phyloP scores from a whole-genome alignment of 169 alveolate genomes.

The Nephromyces sp. region DNA sequence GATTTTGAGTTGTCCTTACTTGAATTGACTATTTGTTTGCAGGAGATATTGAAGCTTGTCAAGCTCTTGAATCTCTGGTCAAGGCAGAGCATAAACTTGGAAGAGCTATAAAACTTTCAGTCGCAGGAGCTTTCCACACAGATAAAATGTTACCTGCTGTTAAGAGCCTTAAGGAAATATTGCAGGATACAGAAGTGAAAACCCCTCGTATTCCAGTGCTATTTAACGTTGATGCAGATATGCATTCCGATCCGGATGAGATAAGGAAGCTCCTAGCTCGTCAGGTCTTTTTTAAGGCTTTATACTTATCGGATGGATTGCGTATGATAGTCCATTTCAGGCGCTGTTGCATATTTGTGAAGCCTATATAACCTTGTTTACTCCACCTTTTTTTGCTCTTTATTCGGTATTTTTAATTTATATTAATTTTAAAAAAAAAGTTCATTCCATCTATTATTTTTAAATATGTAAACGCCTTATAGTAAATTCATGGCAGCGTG shows the following conservation, averaged over 20 bases:
- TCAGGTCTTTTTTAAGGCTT: slow-evolving; percentile 11
- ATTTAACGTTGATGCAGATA: slow-evolving; percentile 44
- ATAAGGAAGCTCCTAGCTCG: slow-evolving; percentile 28
- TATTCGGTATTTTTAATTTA: too few species aligned
- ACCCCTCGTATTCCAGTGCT: slow-evolving; percentile 37
- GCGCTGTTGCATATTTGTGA: too few species aligned
- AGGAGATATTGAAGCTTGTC: slow-evolving; percentile 2
- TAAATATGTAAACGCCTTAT: too few species aligned
- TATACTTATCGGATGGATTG: too few species aligned
- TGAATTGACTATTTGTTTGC: too few species aligned
- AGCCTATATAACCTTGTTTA: too few species aligned
- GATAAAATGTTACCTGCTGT: slow-evolving; percentile 44
- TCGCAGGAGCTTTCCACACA: slow-evolving; percentile 48
- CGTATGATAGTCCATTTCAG: too few species aligned
- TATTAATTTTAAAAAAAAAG: too few species aligned
- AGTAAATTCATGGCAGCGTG: too few species aligned
- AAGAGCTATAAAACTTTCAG: slow-evolving; percentile 29
- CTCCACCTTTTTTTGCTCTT: too few species aligned
- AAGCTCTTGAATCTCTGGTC: not conserved
- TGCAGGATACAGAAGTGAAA: slow-evolving; percentile 17
- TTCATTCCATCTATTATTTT: too few species aligned
- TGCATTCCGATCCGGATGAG: slow-evolving; percentile 40
- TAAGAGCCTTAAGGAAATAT: slow-evolving; percentile 20
- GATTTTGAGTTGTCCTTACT: too few species aligned
- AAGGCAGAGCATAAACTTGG: slow-evolving; percentile 31